A percentile compares a stretch with the other conserved stretches of the same genome.
Conservation (phyloP, 495 filamentous ascomycete species). For the Thermothielavioides terrestris region DNA sequence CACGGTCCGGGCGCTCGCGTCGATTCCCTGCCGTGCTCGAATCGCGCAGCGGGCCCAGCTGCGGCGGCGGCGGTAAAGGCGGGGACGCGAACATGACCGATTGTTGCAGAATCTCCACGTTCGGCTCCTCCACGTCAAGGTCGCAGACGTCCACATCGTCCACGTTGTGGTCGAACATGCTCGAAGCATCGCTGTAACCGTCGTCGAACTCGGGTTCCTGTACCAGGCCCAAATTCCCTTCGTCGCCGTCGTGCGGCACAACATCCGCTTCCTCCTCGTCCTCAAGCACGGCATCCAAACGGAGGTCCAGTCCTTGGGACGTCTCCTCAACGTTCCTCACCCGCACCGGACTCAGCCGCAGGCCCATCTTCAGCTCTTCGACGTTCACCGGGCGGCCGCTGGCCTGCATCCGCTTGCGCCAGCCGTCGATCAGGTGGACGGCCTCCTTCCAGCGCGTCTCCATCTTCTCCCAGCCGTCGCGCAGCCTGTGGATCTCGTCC, state of each 20-base stretch:
- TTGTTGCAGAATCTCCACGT: conserved; percentile 40
- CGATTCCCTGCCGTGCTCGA: conserved; percentile 37
- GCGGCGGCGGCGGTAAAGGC: conserved; percentile 31
- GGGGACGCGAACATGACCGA: conserved; percentile 30
- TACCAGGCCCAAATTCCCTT: conserved; percentile 24
- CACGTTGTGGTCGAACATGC: conserved; percentile 31
- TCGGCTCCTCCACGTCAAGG: conserved; percentile 39
- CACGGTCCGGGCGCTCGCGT: conserved; percentile 18
- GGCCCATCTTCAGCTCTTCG: conserved; percentile 70
- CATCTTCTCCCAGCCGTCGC: conserved; percentile 84
- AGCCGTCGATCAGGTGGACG: conserved; percentile 81
- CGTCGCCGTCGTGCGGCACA: conserved; percentile 8
- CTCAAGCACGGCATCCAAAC: conserved; percentile 33
- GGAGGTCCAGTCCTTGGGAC: conserved; percentile 25
- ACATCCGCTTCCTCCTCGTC: conserved; percentile 26
- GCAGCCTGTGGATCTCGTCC: conserved; percentile 73
- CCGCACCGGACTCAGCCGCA: conserved; percentile 56
- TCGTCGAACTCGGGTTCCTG: conserved; percentile 1
- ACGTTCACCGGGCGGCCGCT: conserved; percentile 73
- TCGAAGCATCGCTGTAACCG: conserved; percentile 5
- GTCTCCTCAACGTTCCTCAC: conserved; percentile 46
- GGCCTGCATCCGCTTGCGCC: conserved; percentile 74
- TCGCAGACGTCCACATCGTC: conserved; percentile 43
- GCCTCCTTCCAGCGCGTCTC: conserved; percentile 84
- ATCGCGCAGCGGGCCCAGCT: conserved; percentile 40